These are phyloP conservation scores for Cucumis hystrix DNA, from an alignment of 306 rosid genomes.

Conservation along the genomic window DNA sequence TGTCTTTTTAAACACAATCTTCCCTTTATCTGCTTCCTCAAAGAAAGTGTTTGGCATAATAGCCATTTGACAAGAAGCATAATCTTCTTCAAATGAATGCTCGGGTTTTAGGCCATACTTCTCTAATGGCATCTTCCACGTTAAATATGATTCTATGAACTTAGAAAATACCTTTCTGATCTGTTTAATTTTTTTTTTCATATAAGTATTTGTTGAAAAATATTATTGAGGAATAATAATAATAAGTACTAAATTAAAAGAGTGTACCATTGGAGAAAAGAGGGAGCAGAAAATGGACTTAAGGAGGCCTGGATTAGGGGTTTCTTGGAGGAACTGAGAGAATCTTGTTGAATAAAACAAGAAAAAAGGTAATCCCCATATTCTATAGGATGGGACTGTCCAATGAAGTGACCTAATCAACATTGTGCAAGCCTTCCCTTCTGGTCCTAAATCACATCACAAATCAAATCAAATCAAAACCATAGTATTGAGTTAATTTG, in stretches of 20 bases:
- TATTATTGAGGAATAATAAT: no score
- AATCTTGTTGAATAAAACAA: conserved; percentile 48
- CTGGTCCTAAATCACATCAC: conserved; percentile 18
- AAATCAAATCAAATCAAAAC: neutral
- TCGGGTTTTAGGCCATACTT: conserved; percentile 51
- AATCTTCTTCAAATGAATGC: conserved; percentile 55
- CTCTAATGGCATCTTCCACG: conserved; percentile 44
- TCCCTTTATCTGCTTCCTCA: conserved; percentile 41
- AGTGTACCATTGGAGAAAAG: conserved; percentile 35
- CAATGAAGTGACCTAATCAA: conserved; percentile 50
- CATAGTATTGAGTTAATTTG: no score
- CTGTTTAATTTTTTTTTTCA: conserved; percentile 15
- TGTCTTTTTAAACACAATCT: conserved; percentile 28
- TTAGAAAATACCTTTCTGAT: conserved; percentile 35
- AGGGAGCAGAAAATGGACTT: conserved; percentile 29
- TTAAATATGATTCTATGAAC: conserved; percentile 45
- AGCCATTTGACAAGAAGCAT: conserved; percentile 63
- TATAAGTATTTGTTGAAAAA: no score
- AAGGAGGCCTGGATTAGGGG: conserved; percentile 33
- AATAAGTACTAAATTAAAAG: no score
- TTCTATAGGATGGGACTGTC: conserved; percentile 45
- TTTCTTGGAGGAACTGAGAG: conserved; percentile 48
- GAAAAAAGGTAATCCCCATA: conserved; percentile 60
- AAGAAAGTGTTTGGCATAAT: conserved; percentile 47
- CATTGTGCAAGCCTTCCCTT: conserved; percentile 47